Conservation (phyloP, 169 alveolate species). For the Eimeria praecox region DNA sequence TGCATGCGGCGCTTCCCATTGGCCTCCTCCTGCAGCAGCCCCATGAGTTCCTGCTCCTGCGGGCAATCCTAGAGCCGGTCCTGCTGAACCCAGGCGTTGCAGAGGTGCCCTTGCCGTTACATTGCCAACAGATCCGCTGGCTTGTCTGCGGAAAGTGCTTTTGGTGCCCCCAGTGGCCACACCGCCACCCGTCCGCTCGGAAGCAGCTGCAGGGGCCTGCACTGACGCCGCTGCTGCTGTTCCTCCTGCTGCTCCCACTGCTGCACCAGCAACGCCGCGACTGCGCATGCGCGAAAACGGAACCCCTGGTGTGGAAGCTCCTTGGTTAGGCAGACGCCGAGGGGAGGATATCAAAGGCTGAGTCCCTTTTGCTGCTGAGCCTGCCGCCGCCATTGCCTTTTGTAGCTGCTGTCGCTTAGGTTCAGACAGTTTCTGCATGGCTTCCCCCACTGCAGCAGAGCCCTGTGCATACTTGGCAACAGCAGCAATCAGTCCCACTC, state of each 20-base stretch:
- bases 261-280: slow-evolving; percentile 32
- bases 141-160: slow-evolving; percentile 27
- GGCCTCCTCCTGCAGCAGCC: slow-evolving; percentile 45
- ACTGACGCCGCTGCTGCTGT: neutral
- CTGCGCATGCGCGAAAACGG: slow-evolving; percentile 47
- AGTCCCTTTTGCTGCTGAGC: slow-evolving; percentile 7
- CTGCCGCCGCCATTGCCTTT: slow-evolving; percentile 53
- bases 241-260: slow-evolving; percentile 13
- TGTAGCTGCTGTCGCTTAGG: slow-evolving; percentile 78
- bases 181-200: neutral
- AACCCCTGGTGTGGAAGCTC: slow-evolving; percentile 18
- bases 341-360: slow-evolving; percentile 52
- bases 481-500: slow-evolving; percentile 65
- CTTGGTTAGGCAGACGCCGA: slow-evolving; percentile 15
- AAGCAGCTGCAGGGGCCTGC: slow-evolving; percentile 4
- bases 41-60: neutral
- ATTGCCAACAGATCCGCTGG: neutral
- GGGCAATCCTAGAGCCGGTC: neutral
- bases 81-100: slow-evolving; percentile 48
- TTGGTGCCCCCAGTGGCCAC: neutral
- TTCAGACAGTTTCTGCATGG: slow-evolving; percentile 65
- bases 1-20: slow-evolving; percentile 76
- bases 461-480: slow-evolving; percentile 67
- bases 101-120: slow-evolving; percentile 27
- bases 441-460: slow-evolving; percentile 38